Evolutionary conservation across 208 protist genomes (phyloP), one percentile per base, ranked within the genome.

Genomic region (Endotrypanum monterogeii): DNA sequence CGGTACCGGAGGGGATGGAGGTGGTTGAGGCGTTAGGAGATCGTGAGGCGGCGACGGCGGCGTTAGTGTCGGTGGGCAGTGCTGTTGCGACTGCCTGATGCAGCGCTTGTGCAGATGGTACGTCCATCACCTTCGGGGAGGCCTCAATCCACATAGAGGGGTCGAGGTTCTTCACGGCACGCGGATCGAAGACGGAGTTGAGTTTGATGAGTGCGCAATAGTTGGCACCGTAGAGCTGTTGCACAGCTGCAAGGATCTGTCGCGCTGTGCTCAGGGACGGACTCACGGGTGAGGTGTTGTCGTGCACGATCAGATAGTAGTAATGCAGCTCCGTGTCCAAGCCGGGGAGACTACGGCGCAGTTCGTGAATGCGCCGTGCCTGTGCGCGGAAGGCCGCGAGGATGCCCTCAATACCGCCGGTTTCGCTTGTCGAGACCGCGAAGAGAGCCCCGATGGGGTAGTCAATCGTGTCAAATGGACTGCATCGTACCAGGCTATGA

Each of bases 291-390:
- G 79, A 79, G 4, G 86, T 85, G 57, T 86, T 61, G 78, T 96
- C 89, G 85, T 96, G 91, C n/a, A 96, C 32, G 44, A 96, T 79
- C 6, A 96, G 44, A 65, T 84, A 91, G 74, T 89, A 91, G 63
- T 79, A 76, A 63, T 94, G 89, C 30, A 93, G 57, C 25, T 94
- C 89, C 23, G 76, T 81, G 69, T 94, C 87, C 86, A 96, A 89
- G 69, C 83, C 81, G 9, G 86, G 84, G 69, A 91, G 78, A 20
- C 84, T 83, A 16, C 62, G 54, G 35, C 84, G 74, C 46, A 90
- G 74, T 50, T 87, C 83, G 35, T 67, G 69, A 0, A 79, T 67
- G 48, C 71, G 68, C 67, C 70, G 70, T 25, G 82, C 76, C 72
- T 91, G 88, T 7, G 76, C 78, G 23, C 73, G 80, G 54, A 93